Evolutionary conservation across 2,329 filamentous ascomycete species (phyloP).

Genomic region (Teratosphaeriaceae sp.): DNA sequence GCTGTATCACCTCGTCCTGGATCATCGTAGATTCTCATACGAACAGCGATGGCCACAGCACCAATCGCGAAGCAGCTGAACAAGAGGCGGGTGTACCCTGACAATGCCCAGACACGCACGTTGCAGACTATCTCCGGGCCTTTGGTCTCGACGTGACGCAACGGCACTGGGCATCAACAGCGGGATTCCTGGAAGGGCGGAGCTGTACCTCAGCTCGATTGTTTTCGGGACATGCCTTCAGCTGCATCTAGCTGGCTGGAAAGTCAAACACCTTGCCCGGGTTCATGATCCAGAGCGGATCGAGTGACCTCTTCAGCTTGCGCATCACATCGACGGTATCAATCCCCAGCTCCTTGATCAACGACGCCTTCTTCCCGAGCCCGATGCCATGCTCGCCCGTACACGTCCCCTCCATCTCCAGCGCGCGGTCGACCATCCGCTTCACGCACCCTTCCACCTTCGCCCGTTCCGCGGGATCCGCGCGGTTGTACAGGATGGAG

Average conservation of each 20-base stretch:
- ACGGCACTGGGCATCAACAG: no score
- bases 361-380: slow-evolving; percentile 74
- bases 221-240: no score
- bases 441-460: slow-evolving; percentile 77
- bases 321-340: slow-evolving; percentile 82
- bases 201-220: no score
- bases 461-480: slow-evolving; percentile 60
- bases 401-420: slow-evolving; percentile 92
- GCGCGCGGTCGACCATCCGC: slow-evolving; percentile 81
- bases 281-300: slow-evolving; percentile 85
- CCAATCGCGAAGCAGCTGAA: no score
- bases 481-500: slow-evolving; percentile 79
- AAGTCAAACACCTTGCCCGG: slow-evolving; percentile 65
- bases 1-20: no score
- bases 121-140: no score
- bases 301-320: slow-evolving; percentile 72
- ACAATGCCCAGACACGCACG: no score
- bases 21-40: no score
- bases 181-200: no score
- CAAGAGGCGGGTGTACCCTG: no score
- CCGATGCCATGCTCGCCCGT: slow-evolving; percentile 85
- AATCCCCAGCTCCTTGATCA: slow-evolving; percentile 70
- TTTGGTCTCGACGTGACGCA: no score
- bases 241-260: neutral
- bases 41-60: no score